Conservation (phyloP, 768 basidiomycete genomes). For the Russula sp. region DNA sequence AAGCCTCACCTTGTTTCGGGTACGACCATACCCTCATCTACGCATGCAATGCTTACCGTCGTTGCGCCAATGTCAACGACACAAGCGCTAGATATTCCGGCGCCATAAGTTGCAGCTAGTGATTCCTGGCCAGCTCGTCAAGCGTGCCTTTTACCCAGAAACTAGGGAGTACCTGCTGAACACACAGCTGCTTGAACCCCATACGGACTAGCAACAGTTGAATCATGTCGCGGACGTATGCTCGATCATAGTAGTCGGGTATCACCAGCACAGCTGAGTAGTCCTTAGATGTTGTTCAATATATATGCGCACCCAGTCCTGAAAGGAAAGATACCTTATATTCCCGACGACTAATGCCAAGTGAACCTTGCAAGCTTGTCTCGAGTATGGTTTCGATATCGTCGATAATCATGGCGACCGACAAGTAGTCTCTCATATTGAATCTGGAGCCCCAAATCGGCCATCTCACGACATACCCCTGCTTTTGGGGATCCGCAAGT, state of each 20-base stretch:
- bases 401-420: slow-evolving; percentile 58
- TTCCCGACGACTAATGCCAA: slow-evolving; percentile 45
- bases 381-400: slow-evolving; percentile 72
- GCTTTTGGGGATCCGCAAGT: slow-evolving; percentile 56
- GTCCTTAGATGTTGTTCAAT: slow-evolving; percentile 41
- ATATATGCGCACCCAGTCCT: neutral
- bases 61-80: slow-evolving; percentile 91
- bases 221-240: slow-evolving; percentile 73
- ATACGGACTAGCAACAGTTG: slow-evolving; percentile 67
- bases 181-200: slow-evolving; percentile 90
- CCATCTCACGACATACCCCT: slow-evolving; percentile 71
- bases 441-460: slow-evolving; percentile 78
- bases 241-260: slow-evolving; percentile 84
- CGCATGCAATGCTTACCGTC: slow-evolving; percentile 79
- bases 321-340: slow-evolving; percentile 45
- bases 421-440: slow-evolving; percentile 72
- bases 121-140: slow-evolving; percentile 55
- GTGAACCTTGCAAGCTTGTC: slow-evolving; percentile 49
- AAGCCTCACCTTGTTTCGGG: slow-evolving; percentile 70
- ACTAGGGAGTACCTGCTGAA: slow-evolving; percentile 63
- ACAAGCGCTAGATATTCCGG: slow-evolving; percentile 90
- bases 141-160: neutral
- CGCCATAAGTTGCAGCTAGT: slow-evolving; percentile 88
- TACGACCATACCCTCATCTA: slow-evolving; percentile 88
- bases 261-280: slow-evolving; percentile 85